These are phyloP conservation scores for Wickerhamomyces pijperi DNA, from an alignment of 805 yeast genomes.

Conservation along the genomic window DNA sequence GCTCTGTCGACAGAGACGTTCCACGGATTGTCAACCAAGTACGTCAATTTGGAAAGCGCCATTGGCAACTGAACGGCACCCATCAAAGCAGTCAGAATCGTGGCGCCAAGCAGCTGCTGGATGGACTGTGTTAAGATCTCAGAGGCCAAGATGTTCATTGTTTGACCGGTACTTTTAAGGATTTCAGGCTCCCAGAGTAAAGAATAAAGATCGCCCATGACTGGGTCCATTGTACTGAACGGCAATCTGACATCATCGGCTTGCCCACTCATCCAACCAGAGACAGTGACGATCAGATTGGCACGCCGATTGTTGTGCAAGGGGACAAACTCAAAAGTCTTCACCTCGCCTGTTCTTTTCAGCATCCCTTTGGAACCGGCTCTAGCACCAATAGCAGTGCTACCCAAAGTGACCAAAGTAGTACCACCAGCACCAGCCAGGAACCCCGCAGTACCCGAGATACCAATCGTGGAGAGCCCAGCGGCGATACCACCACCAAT, in stretches of 20 bases:
- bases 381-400: constrained; percentile 82
- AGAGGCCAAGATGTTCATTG: constrained; percentile 84
- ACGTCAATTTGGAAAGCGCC: constrained; percentile 81
- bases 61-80: constrained; percentile 88
- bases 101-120: constrained; percentile 90
- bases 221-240: constrained; percentile 92
- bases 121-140: constrained; percentile 88
- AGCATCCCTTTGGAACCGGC: constrained; percentile 83
- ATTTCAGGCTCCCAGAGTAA: constrained; percentile 97
- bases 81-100: constrained; percentile 82
- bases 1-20: constrained; percentile 94
- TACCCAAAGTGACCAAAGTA: constrained; percentile 83
- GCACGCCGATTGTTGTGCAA: constrained; percentile 84
- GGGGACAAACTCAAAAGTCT: constrained; percentile 90
- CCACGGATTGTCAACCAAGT: constrained; percentile 94
- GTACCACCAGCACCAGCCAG: constrained; percentile 97
- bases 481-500: constrained; percentile 98
- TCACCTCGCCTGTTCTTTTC: constrained; percentile 80
- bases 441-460: constrained; percentile 86
- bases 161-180: constrained; percentile 92
- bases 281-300: constrained; percentile 75
- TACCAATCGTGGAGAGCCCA: constrained; percentile 89
- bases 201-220: constrained; percentile 92
- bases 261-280: constrained; percentile 97
- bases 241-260: constrained; percentile 95